Base-by-base conservation (phyloP, 495 filamentous ascomycete genomes). In the Lentithecium fluviatile region DNA sequence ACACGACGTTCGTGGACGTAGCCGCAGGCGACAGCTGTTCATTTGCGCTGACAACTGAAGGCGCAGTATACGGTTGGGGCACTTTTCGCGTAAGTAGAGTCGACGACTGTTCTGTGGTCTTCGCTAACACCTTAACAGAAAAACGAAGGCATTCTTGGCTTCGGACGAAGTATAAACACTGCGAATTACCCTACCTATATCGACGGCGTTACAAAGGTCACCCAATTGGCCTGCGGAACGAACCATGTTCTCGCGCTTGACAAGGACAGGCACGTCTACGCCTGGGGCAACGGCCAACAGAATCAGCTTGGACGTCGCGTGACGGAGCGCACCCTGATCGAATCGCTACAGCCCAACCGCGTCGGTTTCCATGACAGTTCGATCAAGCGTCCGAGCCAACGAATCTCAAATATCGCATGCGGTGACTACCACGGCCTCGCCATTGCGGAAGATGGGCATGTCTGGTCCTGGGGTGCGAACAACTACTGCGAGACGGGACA, bases 381-480 rank as follows among this genome's bases (percentile, higher is more conserved):
- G 6, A 17, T 57, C 47, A 52, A 43, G 32, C 34, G 52, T 19
- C 82, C 85, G 32, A 75, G 77, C 51, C 79, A 81, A 70, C 79
- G 81, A 62, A 80, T 85, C 38, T 75, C 69, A 2, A 71, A 78
- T 45, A 77, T 92, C 45, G 78, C 75, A 6, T 79, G 79, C 58
- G 88, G 88, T 42, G 78, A 80, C n/a, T 86, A 88, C 73, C 86
- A 90, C 73, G 82, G 78, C 60, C 89, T 96, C 64, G 89, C 90
- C 42, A 79, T 96, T 58, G 84, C 87, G 73, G 77, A 80, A 19
- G 80, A 85, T 38, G 85, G 83, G 34, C 80, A 85, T 29, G 85
- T 94, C 56, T 93, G 82, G 73, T 78, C 85, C 20, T 97, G 91
- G 90, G 93, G 92, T 6, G 74, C 91, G 36, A 97, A 96, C 76